Conservation (phyloP, 768 basidiomycete species). For the Amanita muscaria region DNA sequence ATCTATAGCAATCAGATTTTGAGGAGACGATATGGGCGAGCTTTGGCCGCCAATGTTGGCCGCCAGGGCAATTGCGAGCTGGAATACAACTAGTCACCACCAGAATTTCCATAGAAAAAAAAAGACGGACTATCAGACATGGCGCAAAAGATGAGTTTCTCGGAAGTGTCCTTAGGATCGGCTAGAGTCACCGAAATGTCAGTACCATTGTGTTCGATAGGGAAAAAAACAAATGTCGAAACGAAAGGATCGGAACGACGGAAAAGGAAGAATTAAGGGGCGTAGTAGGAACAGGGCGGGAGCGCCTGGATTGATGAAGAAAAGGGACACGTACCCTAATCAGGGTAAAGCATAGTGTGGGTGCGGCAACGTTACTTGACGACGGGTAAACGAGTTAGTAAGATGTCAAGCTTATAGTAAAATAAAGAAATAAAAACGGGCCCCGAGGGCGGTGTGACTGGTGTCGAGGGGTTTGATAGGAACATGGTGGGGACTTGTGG, state of each 20-base stretch:
- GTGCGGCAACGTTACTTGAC: slow-evolving; percentile 88
- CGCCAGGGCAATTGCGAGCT: slow-evolving; percentile 96
- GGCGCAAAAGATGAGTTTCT: slow-evolving; percentile 81
- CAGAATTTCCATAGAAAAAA: neutral
- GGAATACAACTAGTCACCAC: neutral
- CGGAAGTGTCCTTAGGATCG: slow-evolving; percentile 87
- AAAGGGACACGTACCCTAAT: slow-evolving; percentile 62
- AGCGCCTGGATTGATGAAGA: neutral
- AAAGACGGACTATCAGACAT: slow-evolving; percentile 72
- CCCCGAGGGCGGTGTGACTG: neutral
- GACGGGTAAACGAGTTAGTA: slow-evolving; percentile 10
- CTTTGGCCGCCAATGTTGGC: slow-evolving; percentile 97
- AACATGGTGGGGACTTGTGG: no score
- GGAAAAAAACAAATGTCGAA: neutral
- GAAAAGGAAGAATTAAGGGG: neutral
- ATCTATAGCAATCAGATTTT: slow-evolving; percentile 90
- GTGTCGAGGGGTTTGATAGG: no score
- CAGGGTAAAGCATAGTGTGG: slow-evolving; percentile 92
- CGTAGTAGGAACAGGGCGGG: slow-evolving; percentile 7
- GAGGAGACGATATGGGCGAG: slow-evolving; percentile 95
- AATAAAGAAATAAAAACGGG: neutral
- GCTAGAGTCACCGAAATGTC: slow-evolving; percentile 35
- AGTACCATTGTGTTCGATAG: neutral
- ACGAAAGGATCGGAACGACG: neutral
- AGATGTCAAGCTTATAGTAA: no score